Evolutionary conservation across 75 land plant species (phyloP).

Genomic region (Cupressus sempervirens): DNA sequence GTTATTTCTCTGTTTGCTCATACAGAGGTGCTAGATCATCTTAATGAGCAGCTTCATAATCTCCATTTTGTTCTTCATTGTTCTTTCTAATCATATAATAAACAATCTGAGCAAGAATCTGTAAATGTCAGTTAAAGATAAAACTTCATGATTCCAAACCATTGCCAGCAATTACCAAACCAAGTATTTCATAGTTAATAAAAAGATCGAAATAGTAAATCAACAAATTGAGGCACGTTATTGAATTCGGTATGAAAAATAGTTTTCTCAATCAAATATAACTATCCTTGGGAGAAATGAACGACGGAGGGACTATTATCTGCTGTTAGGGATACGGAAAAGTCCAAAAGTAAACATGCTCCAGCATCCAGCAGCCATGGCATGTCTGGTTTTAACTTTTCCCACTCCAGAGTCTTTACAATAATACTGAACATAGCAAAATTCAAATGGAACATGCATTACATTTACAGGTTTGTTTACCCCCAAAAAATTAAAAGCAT

Average conservation of each 20-base stretch:
- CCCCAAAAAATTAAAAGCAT: neutral
- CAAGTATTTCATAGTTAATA: no score
- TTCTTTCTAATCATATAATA: neutral
- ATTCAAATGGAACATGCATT: neutral
- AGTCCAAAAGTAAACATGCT: conserved; percentile 73
- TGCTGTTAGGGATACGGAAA: conserved; percentile 81
- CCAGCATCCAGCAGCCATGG: conserved; percentile 94
- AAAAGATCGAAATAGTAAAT: no score
- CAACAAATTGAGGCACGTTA: no score
- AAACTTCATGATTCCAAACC: no score
- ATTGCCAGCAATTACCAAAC: no score
- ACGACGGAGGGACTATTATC: no score
- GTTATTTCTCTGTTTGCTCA: no score
- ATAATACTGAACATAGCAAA: conserved; percentile 56
- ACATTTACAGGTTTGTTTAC: neutral
- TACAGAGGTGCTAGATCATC: neutral
- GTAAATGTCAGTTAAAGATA: neutral
- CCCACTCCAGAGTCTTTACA: conserved; percentile 62
- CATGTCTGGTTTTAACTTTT: conserved; percentile 54
- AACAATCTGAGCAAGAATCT: neutral
- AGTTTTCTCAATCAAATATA: no score
- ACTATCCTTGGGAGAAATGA: no score
- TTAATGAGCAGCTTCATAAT: neutral
- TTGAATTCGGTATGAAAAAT: no score
- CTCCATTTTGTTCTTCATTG: neutral